Evolutionary conservation across 345 rosid genomes (phyloP).

Genomic region (Acer campestre): DNA sequence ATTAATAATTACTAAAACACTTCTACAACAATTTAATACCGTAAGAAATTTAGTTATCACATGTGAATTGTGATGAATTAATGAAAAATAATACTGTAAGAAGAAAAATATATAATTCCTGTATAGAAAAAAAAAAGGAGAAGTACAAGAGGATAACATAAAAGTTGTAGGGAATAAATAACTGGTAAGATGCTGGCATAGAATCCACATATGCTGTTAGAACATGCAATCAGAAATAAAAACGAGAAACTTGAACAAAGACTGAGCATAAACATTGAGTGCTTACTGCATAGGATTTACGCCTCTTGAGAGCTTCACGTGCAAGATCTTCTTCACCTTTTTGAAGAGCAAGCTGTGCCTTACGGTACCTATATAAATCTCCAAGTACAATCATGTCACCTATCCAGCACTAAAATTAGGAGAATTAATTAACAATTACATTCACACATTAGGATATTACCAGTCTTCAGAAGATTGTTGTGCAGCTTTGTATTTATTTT

Average conservation of each 20-base stretch:
- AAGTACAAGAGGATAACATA: background rate
- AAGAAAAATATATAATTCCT: background rate
- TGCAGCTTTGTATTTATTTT: slow-evolving; percentile 72
- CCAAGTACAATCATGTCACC: background rate
- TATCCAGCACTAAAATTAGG: background rate
- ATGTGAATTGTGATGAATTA: background rate
- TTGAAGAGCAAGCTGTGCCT: slow-evolving; percentile 76
- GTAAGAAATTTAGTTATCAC: background rate
- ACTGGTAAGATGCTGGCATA: background rate
- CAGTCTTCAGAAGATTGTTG: slow-evolving; percentile 76
- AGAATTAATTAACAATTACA: slow-evolving; percentile 4
- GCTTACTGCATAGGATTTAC: slow-evolving; percentile 75
- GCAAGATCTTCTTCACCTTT: slow-evolving; percentile 90
- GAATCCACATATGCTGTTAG: background rate
- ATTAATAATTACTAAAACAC: background rate
- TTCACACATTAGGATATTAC: slow-evolving; percentile 31
- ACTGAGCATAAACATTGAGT: background rate
- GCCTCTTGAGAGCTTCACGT: slow-evolving; percentile 84
- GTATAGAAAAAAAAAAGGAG: too few species aligned
- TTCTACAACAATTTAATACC: background rate
- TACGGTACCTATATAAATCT: slow-evolving; percentile 58
- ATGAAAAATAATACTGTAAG: background rate
- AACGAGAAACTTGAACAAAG: background rate
- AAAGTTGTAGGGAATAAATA: background rate
- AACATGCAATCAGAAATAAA: background rate